These are phyloP conservation scores for Phytopythium litorale DNA, from an alignment of 352 stramenopile genomes.

Conservation along the genomic window DNA sequence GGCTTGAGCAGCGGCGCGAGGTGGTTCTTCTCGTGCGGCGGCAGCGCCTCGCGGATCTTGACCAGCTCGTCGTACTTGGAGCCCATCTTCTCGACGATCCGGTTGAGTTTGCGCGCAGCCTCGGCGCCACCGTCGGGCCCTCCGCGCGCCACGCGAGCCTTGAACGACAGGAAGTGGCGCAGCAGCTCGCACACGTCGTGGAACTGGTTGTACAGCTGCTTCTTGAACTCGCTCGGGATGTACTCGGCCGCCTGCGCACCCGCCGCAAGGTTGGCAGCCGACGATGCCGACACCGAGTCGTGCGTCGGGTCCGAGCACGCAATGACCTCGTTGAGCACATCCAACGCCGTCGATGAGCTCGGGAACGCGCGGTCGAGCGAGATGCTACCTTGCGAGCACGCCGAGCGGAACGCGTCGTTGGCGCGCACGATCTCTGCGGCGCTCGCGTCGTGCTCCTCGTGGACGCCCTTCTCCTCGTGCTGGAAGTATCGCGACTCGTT, in stretches of 20 bases:
- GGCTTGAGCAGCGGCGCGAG: slow-evolving; percentile 79
- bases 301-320: slow-evolving; percentile 57
- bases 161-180: slow-evolving; percentile 83
- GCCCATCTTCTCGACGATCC: slow-evolving; percentile 85
- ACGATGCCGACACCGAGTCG: slow-evolving; percentile 49
- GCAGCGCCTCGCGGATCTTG: slow-evolving; percentile 77
- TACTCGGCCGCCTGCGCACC: slow-evolving; percentile 61
- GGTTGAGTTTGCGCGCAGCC: slow-evolving; percentile 72
- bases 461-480: slow-evolving; percentile 26
- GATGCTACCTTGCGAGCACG: slow-evolving; percentile 31
- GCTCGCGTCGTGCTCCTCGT: slow-evolving; percentile 10
- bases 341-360: slow-evolving; percentile 37
- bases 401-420: slow-evolving; percentile 36
- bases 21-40: slow-evolving; percentile 80
- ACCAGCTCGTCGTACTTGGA: slow-evolving; percentile 85
- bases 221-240: slow-evolving; percentile 86
- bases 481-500: slow-evolving; percentile 85
- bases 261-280: slow-evolving; percentile 39
- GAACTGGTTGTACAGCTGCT: slow-evolving; percentile 84
- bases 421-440: background rate
- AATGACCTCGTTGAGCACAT: slow-evolving; percentile 62
- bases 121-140: slow-evolving; percentile 38
- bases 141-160: slow-evolving; percentile 55
- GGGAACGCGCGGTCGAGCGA: slow-evolving; percentile 59
- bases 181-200: slow-evolving; percentile 82